Conservation (phyloP, 441 rosid species). For the Manihot esculenta region DNA sequence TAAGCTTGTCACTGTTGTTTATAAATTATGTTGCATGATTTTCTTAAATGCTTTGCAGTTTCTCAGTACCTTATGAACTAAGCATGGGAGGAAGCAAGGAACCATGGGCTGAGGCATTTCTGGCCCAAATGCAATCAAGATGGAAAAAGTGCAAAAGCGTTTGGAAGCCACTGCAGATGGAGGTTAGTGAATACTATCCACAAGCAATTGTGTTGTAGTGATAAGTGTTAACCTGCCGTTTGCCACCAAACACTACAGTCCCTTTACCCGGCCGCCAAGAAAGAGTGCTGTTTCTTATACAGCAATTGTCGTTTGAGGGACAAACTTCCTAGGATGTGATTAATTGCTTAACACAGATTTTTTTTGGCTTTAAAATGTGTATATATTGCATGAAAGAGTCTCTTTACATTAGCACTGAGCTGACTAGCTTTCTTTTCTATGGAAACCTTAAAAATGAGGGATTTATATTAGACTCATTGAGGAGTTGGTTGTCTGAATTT, state of each 20-base stretch:
- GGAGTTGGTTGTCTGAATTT: too few species aligned
- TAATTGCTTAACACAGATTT: too few species aligned
- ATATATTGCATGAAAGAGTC: background rate
- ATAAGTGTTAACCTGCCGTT: background rate
- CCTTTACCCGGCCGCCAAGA: background rate
- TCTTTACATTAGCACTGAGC: too few species aligned
- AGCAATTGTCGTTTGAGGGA: background rate
- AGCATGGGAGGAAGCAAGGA: slow-evolving; percentile 85
- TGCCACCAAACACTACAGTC: background rate
- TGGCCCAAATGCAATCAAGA: slow-evolving; percentile 48
- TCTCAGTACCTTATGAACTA: slow-evolving; percentile 84
- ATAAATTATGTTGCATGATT: background rate
- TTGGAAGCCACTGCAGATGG: slow-evolving; percentile 67
- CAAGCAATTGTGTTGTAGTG: slow-evolving; percentile 74
- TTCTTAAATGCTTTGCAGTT: slow-evolving; percentile 41
- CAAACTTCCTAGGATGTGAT: background rate
- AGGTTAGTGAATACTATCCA: slow-evolving; percentile 80
- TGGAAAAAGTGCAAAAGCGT: slow-evolving; percentile 63
- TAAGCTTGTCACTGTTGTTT: too few species aligned
- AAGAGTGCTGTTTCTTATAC: background rate
- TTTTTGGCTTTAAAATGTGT: too few species aligned
- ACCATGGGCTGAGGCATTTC: slow-evolving; percentile 68
- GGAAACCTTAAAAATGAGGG: too few species aligned
- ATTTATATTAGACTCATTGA: too few species aligned
- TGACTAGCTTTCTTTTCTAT: too few species aligned